Base-by-base conservation (phyloP, 192 early-diverging fungal species). In the Pilaira anomala region DNA sequence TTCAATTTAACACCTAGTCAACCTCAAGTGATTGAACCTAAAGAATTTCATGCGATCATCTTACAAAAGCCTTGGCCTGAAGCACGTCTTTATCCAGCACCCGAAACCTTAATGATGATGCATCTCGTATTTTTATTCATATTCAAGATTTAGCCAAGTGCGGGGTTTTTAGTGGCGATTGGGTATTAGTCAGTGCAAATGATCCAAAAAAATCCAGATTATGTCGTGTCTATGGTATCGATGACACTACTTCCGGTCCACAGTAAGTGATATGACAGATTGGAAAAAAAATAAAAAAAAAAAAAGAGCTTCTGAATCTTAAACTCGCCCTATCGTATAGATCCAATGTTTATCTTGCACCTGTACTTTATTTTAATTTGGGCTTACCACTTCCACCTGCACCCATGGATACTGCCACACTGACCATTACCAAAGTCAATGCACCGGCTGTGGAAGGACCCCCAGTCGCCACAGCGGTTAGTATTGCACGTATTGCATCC, bases 401-500 rank as follows among this genome's bases (percentile, higher is more conserved):
- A 3, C 19, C 58, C 16, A 46, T 25, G 2, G 40, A 63, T 12
- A 28, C 60, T 9, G 6, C 21, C 63, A 60, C 40, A 48, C 22
- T 76, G 28, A 41, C 51, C 42, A 61, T 68, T 22, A 67, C 71
- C 7, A 60, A 63, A n/a, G 63, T 65, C 39, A 42, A 49, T 21
- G 22, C 29, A 8, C 54, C 60, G 6, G 36, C 56, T 3, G 22
- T 16, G 12, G 59, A 63, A 8, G 62, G 63, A 18, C 79, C 82
- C 9, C 69, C 80, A 9, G 68, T 80, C 2, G 89, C 90, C 2
- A 74, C 65, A 29, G 80, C 83, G 0, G 69, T 92, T 28, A 83
- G 78, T 3, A 76, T 90, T 3, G 78, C 90, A 12, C 78, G 88
- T 42, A 77, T 92, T 29, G 86, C 90, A 7, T 85, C 84, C 2